Base-by-base conservation (phyloP, 2,329 filamentous ascomycete species). In the Penicillium sp. region DNA sequence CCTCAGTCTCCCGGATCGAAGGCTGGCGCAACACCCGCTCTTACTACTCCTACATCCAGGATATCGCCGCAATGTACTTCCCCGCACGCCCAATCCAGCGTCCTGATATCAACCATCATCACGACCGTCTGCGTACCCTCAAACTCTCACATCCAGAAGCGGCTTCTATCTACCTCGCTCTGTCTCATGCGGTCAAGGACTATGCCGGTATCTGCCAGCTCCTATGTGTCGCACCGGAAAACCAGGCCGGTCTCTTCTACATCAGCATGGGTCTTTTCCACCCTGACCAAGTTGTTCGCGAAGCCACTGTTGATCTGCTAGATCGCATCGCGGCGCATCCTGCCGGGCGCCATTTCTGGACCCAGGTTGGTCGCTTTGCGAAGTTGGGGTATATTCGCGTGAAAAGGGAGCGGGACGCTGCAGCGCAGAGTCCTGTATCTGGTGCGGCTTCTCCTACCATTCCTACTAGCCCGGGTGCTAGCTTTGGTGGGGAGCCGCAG, bases 1-100 rank as follows among this genome's bases (percentile, higher is more conserved):
- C 92, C 3, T 96, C 96, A 57, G 91, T 94, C 44, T 91, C 90
- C 54, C 84, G 94, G 53, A 95, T 99, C 58, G 94, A 99, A 77
- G 94, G 93, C 53, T 99, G 94, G 94, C 86, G 94, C 63, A 95
- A 91, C 60, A 97, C 94, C 1, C 83, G 94, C 57, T 96, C 91
- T 67, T 99, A 99, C 71, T 96, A 95, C 76, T 92, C 90, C 62
- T 97, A 91, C 70, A 93, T 97, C 60, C 91, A 96, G 79, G 90
- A 76, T 54, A 71, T 76, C n/a, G 73, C 74, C 18, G 64, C 71
- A 38, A 68, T 71, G 57, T 74, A 72, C 52, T 71, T 66, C 47
- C 68, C 72, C n/a, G 68, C 72, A 11, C 68, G 68, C 40, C 71
- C 69, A 54, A 68, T 76, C 61, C 75, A 74, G 68, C 67, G 70